Conservation (phyloP, 169 alveolate genomes). For the Cryptosporidium felis region DNA sequence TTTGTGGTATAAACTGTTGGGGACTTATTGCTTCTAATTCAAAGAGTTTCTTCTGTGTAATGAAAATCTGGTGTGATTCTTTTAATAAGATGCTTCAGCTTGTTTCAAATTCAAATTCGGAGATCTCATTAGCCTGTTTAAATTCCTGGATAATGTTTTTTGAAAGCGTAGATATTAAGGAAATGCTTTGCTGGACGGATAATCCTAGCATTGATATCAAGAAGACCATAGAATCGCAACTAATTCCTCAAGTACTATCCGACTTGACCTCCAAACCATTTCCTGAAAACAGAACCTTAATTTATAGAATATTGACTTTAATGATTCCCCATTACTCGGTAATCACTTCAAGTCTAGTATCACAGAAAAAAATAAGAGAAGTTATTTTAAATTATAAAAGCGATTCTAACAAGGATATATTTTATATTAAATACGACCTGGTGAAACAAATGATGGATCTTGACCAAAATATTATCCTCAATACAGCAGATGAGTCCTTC, state of each 20-base stretch:
- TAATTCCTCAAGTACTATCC: conserved; percentile 6
- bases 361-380: conserved; percentile 6
- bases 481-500: conserved; percentile 12
- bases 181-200: background rate
- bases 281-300: conserved; percentile 51
- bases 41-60: conserved; percentile 9
- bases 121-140: conserved; percentile 29
- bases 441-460: conserved; percentile 41
- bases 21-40: conserved; percentile 22
- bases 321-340: conserved; percentile 32
- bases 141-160: conserved; percentile 54
- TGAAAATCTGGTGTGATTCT: conserved; percentile 19
- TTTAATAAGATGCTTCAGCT: background rate
- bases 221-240: conserved; percentile 18
- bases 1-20: conserved; percentile 62
- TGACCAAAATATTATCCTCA: background rate
- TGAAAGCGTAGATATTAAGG: conserved; percentile 31
- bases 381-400: conserved; percentile 36
- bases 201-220: conserved; percentile 4
- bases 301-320: conserved; percentile 16
- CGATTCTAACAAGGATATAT: conserved; percentile 31
- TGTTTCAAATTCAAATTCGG: conserved; percentile 49
- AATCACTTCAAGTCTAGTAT: conserved; percentile 16
- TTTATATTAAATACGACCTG: conserved; percentile 37
- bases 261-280: conserved; percentile 30